These are phyloP conservation scores for Cyanophora paradoxa DNA, from an alignment of 78 protist species.

Conservation along the genomic window DNA sequence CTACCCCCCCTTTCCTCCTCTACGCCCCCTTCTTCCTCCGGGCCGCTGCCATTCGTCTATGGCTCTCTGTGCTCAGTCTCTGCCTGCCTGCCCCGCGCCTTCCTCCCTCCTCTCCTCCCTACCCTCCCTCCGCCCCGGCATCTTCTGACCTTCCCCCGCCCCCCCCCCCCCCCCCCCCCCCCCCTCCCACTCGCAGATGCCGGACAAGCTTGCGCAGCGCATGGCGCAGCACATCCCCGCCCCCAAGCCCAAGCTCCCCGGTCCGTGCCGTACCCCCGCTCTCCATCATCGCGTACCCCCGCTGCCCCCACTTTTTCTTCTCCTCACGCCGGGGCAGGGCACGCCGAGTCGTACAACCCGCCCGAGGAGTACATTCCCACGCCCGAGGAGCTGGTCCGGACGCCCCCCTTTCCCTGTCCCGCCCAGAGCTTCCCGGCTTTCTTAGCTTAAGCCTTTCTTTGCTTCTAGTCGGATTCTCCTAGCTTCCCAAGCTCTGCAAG, in stretches of 20 bases:
- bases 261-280: too few relatives aligned
- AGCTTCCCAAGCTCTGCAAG: too few relatives aligned
- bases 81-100: background rate
- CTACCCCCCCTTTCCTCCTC: too few relatives aligned
- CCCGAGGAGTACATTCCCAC: slow-evolving; percentile 80
- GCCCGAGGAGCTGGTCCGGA: slow-evolving; percentile 37
- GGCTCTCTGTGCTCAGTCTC: background rate
- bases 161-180: too few relatives aligned
- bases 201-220: too few relatives aligned
- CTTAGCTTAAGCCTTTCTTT: background rate
- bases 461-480: background rate
- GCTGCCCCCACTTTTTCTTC: too few relatives aligned
- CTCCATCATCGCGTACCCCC: too few relatives aligned
- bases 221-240: slow-evolving; percentile 26
- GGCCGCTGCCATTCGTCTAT: background rate
- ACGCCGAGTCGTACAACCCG: slow-evolving; percentile 89
- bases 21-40: too few relatives aligned
- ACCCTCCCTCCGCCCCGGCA: background rate
- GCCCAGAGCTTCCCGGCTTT: slow-evolving; percentile 3
- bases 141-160: too few relatives aligned
- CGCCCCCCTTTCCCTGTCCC: too few relatives aligned
- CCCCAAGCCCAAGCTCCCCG: slow-evolving; percentile 26
- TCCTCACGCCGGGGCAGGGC: too few relatives aligned
- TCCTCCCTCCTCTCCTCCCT: background rate
- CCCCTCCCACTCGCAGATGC: too few relatives aligned